phyloP scores from a whole-genome alignment of 2,329 filamentous ascomycete species.

The Cladophialophora carrionii region DNA sequence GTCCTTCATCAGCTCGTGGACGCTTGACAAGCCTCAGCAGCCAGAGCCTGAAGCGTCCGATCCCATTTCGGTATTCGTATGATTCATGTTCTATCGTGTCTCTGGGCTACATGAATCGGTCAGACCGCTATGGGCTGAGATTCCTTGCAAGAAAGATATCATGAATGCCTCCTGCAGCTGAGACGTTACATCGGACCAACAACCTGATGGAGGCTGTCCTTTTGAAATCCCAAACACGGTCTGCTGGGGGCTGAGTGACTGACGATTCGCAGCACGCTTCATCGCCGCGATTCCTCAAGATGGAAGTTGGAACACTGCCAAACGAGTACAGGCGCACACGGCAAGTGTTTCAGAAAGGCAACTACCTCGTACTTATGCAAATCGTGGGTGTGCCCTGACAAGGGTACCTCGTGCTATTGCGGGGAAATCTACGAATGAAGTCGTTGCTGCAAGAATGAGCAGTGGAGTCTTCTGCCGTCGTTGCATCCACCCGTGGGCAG shows the following conservation, averaged over 20 bases:
- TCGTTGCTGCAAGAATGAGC: neutral
- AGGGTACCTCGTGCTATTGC: slow-evolving; percentile 7
- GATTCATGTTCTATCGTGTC: neutral
- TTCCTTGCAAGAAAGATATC: neutral
- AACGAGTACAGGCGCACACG: neutral
- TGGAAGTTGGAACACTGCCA: slow-evolving; percentile 9
- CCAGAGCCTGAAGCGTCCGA: neutral
- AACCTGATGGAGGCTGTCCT: neutral
- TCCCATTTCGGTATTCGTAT: neutral
- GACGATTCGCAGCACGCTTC: neutral
- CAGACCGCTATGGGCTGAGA: neutral
- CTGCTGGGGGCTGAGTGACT: neutral
- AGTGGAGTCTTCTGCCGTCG: neutral
- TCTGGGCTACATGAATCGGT: neutral
- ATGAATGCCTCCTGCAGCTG: neutral
- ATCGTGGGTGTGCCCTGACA: slow-evolving; percentile 3
- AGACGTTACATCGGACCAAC: neutral
- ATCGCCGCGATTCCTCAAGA: neutral
- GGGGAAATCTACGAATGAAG: slow-evolving; percentile 1
- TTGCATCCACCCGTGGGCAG: neutral
- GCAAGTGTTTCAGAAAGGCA: slow-evolving; percentile 9
- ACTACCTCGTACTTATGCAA: neutral
- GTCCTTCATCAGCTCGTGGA: neutral
- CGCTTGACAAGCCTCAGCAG: neutral
- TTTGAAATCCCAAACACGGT: neutral